Evolutionary conservation across 2,329 filamentous ascomycete species (phyloP).

Genomic region (Corniculantispora saksenae): DNA sequence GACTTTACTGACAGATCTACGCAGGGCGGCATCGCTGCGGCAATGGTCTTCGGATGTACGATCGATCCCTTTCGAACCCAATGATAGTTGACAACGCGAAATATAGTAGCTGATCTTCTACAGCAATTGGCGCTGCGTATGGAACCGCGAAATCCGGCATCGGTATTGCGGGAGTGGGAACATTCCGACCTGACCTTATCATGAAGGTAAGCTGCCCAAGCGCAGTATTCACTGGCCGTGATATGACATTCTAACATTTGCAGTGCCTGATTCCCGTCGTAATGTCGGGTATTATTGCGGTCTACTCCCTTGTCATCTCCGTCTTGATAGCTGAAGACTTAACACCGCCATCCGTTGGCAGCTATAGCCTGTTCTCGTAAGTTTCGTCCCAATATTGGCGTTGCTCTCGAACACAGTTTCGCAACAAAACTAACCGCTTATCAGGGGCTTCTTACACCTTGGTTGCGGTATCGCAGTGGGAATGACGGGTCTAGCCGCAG

Average conservation of each 20-base stretch:
- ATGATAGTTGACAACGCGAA: background rate
- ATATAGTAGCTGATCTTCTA: slow-evolving; percentile 10
- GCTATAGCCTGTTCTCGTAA: slow-evolving; percentile 83
- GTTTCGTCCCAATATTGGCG: slow-evolving; percentile 31
- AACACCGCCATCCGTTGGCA: slow-evolving; percentile 62
- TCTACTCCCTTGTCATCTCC: slow-evolving; percentile 95
- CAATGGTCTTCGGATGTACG: slow-evolving; percentile 85
- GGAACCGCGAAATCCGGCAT: slow-evolving; percentile 88
- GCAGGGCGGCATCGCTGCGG: slow-evolving; percentile 75
- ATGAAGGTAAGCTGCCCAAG: slow-evolving; percentile 69
- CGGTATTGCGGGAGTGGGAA: slow-evolving; percentile 82
- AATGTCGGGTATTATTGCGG: slow-evolving; percentile 99
- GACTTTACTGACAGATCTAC: slow-evolving; percentile 18
- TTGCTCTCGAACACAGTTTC: background rate
- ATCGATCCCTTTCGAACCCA: slow-evolving; percentile 18
- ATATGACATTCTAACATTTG: background rate
- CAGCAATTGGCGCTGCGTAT: slow-evolving; percentile 74
- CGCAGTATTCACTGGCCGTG: slow-evolving; percentile 3
- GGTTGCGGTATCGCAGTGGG: slow-evolving; percentile 89
- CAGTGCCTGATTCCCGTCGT: slow-evolving; percentile 84
- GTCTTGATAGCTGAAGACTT: slow-evolving; percentile 94
- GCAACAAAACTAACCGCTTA: slow-evolving; percentile 23
- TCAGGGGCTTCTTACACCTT: slow-evolving; percentile 88
- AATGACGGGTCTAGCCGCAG: slow-evolving; percentile 87
- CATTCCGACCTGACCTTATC: slow-evolving; percentile 81